Evolutionary conservation across 768 basidiomycete species (phyloP).

Genomic region (Mycena metata): DNA sequence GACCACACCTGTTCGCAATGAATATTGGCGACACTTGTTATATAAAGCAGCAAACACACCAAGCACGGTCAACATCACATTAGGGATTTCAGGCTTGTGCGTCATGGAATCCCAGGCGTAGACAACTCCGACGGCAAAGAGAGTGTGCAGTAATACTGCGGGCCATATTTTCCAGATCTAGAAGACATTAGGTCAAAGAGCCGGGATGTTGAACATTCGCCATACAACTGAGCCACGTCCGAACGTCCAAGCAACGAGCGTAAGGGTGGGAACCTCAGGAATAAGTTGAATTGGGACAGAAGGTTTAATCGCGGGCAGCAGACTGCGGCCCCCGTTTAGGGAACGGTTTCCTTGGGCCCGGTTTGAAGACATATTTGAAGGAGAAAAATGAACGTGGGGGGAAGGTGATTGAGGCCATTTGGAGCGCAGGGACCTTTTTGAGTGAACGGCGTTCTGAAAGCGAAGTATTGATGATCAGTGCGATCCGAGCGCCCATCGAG

Average conservation of each 20-base stretch:
- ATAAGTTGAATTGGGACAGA: conserved; percentile 28
- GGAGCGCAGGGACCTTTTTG: conserved; percentile 1
- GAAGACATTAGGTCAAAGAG: not conserved
- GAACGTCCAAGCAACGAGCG: conserved; percentile 54
- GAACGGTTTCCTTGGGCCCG: not conserved
- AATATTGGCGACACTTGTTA: not conserved
- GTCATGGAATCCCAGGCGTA: conserved; percentile 38
- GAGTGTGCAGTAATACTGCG: conserved; percentile 71
- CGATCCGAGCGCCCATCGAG: conserved; percentile 14
- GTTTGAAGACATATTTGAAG: conserved; percentile 23
- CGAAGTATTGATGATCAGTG: conserved; percentile 21
- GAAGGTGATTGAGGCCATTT: not conserved
- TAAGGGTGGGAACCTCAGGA: conserved; percentile 35
- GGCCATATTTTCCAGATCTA: conserved; percentile 78
- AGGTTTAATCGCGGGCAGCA: conserved; percentile 36
- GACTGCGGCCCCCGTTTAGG: not conserved
- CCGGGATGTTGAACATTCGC: not conserved
- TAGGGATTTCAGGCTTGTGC: conserved; percentile 62
- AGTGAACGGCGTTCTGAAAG: conserved; percentile 6
- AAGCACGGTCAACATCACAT: conserved; percentile 71
- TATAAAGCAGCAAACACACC: conserved; percentile 52
- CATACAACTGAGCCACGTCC: conserved; percentile 60
- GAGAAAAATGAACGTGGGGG: conserved; percentile 30
- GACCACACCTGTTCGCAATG: conserved; percentile 55
- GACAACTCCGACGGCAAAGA: conserved; percentile 61